phyloP scores from a whole-genome alignment of 2,329 filamentous ascomycete genomes.

The Claviceps quebecensis region DNA sequence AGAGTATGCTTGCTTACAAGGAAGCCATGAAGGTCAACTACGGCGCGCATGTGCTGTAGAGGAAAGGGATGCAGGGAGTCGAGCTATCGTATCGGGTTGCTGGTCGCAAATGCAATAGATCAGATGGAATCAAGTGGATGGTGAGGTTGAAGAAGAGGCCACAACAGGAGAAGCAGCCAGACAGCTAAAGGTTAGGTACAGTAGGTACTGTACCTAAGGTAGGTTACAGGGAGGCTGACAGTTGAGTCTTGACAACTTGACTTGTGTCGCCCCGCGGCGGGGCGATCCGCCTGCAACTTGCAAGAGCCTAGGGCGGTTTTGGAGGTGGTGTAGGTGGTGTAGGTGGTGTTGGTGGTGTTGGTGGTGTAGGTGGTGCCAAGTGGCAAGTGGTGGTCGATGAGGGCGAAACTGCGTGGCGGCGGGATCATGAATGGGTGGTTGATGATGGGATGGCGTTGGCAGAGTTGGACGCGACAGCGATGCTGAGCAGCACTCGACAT shows the following conservation, averaged over 20 bases:
- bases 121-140: not conserved
- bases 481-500: slow-evolving; percentile 17
- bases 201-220: too few species aligned
- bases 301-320: slow-evolving; percentile 9
- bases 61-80: slow-evolving; percentile 1
- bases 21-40: slow-evolving; percentile 6
- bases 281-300: slow-evolving; percentile 15
- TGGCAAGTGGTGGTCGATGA: slow-evolving; percentile 1
- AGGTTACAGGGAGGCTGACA: not conserved
- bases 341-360: too few species aligned
- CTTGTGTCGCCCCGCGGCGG: slow-evolving; percentile 12
- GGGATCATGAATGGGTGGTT: not conserved
- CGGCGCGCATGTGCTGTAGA: slow-evolving; percentile 2
- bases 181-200: not conserved
- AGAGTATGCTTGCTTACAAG: slow-evolving; percentile 4
- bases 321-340: not conserved
- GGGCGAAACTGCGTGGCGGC: not conserved
- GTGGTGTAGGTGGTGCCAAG: not conserved
- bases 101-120: not conserved
- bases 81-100: not conserved
- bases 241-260: not conserved
- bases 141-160: not conserved
- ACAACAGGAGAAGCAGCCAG: not conserved
- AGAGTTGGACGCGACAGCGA: slow-evolving; percentile 1
- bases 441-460: slow-evolving; percentile 6